Percentiles rank a stretch among this genome's conserved stretches.
Conservation (phyloP, 208 protist genomes). For the Crithidia expoeki region DNA sequence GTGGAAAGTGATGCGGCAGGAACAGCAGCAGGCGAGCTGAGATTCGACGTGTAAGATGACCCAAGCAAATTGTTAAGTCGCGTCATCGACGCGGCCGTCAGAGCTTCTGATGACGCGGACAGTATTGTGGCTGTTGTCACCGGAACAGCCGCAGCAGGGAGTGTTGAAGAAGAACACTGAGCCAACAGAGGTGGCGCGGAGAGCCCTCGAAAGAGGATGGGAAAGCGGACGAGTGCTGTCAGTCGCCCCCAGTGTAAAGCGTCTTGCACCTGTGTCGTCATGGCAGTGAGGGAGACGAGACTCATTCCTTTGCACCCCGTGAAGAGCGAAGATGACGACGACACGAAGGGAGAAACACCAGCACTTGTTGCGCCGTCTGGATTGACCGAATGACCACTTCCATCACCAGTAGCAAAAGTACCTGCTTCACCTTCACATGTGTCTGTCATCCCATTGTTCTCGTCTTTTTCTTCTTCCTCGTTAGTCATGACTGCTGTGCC, state of each 20-base stretch:
- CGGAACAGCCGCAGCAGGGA: too few relatives aligned
- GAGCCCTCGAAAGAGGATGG: constrained; percentile 30
- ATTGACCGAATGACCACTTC: not conserved
- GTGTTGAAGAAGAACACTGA: too few relatives aligned
- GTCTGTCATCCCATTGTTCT: not conserved
- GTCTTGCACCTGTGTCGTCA: constrained; percentile 18
- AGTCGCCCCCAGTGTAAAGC: constrained; percentile 33
- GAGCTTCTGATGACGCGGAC: constrained; percentile 6
- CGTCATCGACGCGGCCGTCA: constrained; percentile 21
- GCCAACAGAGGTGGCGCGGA: not conserved
- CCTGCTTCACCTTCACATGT: too few relatives aligned
- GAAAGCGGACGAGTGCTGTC: constrained; percentile 21
- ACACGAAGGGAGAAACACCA: not conserved
- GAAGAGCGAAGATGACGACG: constrained; percentile 7
- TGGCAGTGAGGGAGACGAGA: constrained; percentile 25
- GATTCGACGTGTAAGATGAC: constrained; percentile 1
- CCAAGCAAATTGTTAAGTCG: constrained; percentile 11
- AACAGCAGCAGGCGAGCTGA: not conserved
- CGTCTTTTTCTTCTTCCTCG: too few relatives aligned
- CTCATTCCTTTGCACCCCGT: constrained; percentile 6
- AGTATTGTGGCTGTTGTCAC: not conserved
- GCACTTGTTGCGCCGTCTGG: not conserved
- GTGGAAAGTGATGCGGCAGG: not conserved
- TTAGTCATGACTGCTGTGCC: too few relatives aligned
- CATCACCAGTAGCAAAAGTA: not conserved